Evolutionary conservation across 768 basidiomycete species (phyloP).

Genomic region (Suillus weaverae): DNA sequence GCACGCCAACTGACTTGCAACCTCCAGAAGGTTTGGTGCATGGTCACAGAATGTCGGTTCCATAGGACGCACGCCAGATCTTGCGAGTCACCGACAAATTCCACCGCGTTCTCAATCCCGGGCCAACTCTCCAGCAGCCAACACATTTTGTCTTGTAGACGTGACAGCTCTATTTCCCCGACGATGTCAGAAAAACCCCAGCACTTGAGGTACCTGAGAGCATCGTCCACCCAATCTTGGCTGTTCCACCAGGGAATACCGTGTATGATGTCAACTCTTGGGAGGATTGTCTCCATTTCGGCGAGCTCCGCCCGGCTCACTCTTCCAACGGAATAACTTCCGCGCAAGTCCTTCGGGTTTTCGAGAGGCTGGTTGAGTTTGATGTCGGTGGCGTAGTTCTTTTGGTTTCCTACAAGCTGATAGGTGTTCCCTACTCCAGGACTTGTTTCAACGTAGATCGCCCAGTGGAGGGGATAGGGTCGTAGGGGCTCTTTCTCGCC

Average conservation of each 20-base stretch:
- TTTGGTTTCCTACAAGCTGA: constrained; percentile 23
- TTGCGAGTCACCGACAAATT: not conserved
- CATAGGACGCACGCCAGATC: not conserved
- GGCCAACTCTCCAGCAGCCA: not conserved
- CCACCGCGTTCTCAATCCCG: not conserved
- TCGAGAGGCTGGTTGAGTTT: constrained; percentile 7
- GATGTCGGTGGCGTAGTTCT: constrained; percentile 22
- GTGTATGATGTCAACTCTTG: not conserved
- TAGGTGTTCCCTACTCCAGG: constrained; percentile 23
- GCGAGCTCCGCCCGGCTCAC: not conserved
- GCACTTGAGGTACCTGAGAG: not conserved
- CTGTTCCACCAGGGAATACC: not conserved
- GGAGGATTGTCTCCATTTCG: not conserved
- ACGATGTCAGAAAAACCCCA: not conserved
- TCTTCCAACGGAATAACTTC: constrained; percentile 24
- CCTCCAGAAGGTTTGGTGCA: not conserved
- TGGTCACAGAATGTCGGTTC: not conserved
- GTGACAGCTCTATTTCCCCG: not conserved
- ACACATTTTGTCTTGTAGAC: not conserved
- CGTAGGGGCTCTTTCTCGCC: constrained; percentile 1
- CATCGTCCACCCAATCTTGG: not conserved
- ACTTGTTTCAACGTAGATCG: constrained; percentile 24
- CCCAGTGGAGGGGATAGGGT: constrained; percentile 27
- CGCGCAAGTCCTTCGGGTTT: constrained; percentile 21
- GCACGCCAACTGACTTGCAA: not conserved